Evolutionary conservation across 2,329 filamentous ascomycete species (phyloP), one percentile per base, ranked within the genome.

Genomic region (Proliferodiscus dingleyae): DNA sequence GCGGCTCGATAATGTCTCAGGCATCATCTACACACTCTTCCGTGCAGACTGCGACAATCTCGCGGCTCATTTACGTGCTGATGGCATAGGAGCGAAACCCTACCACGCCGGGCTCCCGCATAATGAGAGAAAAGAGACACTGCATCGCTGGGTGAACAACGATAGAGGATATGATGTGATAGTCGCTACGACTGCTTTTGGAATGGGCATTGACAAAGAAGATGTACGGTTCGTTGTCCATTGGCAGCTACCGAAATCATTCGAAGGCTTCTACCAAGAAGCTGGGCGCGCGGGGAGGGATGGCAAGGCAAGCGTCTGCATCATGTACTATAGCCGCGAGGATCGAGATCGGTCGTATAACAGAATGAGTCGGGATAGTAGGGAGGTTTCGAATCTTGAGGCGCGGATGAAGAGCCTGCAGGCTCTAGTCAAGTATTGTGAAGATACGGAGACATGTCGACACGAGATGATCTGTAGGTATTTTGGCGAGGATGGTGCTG

Each of bases 151-250:
- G 87, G 81, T 89, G 37, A 73, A 75, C 44, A 86, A 88, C 62
- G 77, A 80, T 43, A 73, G 77, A 21, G 85, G 85, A 1, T 95
- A 93, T 67, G 89, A 93, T 63, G 81, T 97, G 39, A 91, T 97
- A 50, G 89, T 96, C 22, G 91, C 91, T 2, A 97, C 91, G 0
- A 97, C 89, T 1, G 91, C 91, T 0, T 97, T 97, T 60, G 91
- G 91, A 2, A 97, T 97, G 91, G 91, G 91, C 21, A 96, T 97
- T 53, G 90, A 97, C 66, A 96, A 96, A 66, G 82, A 93, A 42
- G 85, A 95, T 57, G 91, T 97, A 9, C 85, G 91, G 2, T 96
- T 96, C 59, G 90, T 97, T 1, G 82, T 93, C 2, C 91, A 97
- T 66, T 97, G 91, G 89, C 86, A 89, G 48, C 76, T 95, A 8